Evolutionary conservation across 2,329 filamentous ascomycete genomes (phyloP).

Genomic region (Cadophora gregata): DNA sequence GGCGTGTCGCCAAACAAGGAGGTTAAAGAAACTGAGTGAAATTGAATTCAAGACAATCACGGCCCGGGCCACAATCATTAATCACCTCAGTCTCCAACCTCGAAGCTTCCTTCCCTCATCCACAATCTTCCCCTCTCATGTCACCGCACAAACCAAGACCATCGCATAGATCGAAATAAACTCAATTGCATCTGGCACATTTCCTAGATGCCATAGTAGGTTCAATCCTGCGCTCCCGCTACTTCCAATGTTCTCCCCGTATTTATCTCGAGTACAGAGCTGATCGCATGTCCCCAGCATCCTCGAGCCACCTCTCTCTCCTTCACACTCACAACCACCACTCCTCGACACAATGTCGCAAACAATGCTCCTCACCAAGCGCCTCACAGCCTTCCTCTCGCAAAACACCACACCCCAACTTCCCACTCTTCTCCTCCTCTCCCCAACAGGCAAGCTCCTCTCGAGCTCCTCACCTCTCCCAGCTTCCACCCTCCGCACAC

Average conservation of each 20-base stretch:
- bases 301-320: slow-evolving; percentile 19
- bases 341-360: slow-evolving; percentile 33
- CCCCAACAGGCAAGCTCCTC: slow-evolving; percentile 66
- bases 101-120: slow-evolving; percentile 3
- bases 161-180: background rate
- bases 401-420: slow-evolving; percentile 61
- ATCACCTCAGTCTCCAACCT: background rate
- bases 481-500: slow-evolving; percentile 63
- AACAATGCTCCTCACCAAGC: slow-evolving; percentile 65
- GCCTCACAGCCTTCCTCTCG: slow-evolving; percentile 66
- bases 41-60: background rate
- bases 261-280: background rate
- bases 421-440: slow-evolving; percentile 65
- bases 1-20: background rate
- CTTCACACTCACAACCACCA: slow-evolving; percentile 20
- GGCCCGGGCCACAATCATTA: slow-evolving; percentile 10
- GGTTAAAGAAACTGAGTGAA: background rate
- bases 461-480: slow-evolving; percentile 63
- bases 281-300: slow-evolving; percentile 17
- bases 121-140: background rate
- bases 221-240: background rate
- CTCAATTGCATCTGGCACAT: slow-evolving; percentile 15
- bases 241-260: too few relatives aligned
- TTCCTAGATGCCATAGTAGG: slow-evolving; percentile 33
- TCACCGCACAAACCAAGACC: background rate